Base-by-base conservation (phyloP, 2,329 filamentous ascomycete species). In the Ophiostoma ulmi region DNA sequence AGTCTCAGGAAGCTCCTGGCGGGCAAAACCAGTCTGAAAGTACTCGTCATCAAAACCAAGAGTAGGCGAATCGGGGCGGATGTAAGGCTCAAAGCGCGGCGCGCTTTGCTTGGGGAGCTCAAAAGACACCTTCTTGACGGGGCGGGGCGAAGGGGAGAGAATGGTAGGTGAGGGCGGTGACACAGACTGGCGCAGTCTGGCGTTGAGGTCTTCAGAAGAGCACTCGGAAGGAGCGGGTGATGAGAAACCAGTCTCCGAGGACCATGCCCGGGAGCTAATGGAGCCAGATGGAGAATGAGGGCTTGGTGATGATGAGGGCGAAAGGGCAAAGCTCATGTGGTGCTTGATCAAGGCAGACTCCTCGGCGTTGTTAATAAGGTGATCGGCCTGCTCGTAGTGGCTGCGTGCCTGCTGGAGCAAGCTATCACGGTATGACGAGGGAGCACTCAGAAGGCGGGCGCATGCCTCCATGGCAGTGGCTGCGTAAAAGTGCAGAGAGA, bases 401-500 rank as follows among this genome's bases (percentile, higher is more conserved):
- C 78, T 76, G 67, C 82, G 82, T 5, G 86, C 85, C 73, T 87
- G 82, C 48, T 81, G 79, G 6, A 88, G 80, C 7, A 88, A 79
- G 70, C 77, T 81, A 44, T 78, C 78, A 64, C 85, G 83, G 73
- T 83, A 80, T 2, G 81, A 77, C 0, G 84, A 84, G 1, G 80
- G 80, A 13, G 80, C 77, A 20, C 81, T 81, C 8, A 87, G 78
- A 48, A 81, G 80, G 38, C 82, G 81, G 1, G 85, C 85, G 74
- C 85, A 85, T 79, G 84, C 83, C 75, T 88, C 86, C 61, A 86
- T 81, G 17, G 86, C 84, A n/a, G 81, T 83, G 26, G 86, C 86
- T n/a, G 86, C 86, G 73, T 88, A 88, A 76, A 88, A 88, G 76
- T 87, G 83, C 6, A 88, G 80, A 72, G 87, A 87, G 73, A 88